phyloP scores from a whole-genome alignment of 306 rosid species.

The Casuarina glauca region DNA sequence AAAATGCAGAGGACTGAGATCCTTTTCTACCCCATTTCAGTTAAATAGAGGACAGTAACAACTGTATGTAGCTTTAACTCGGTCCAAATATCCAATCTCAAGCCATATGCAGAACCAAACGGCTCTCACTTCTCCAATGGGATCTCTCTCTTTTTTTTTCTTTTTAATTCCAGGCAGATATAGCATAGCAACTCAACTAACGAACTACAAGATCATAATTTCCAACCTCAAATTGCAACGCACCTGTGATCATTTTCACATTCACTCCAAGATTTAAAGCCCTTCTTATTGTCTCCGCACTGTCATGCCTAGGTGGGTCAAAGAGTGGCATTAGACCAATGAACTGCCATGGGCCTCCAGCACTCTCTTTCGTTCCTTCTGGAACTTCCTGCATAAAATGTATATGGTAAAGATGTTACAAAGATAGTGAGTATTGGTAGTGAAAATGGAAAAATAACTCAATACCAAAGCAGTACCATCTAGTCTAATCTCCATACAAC shows the following conservation, averaged over 20 bases:
- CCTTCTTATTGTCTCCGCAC: constrained; percentile 97
- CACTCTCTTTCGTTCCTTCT: constrained; percentile 84
- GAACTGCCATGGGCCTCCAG: constrained; percentile 98
- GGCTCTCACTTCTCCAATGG: neutral
- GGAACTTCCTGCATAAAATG: constrained; percentile 81
- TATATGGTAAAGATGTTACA: constrained; percentile 10
- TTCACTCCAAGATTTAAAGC: constrained; percentile 98
- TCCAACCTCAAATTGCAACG: constrained; percentile 15
- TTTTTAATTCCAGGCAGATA: constrained; percentile 11
- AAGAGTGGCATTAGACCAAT: constrained; percentile 92
- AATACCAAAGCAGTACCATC: neutral
- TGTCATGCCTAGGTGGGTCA: constrained; percentile 98
- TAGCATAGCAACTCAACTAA: constrained; percentile 14
- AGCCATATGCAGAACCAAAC: neutral
- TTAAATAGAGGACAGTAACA: neutral
- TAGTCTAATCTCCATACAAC: neutral
- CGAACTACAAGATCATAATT: constrained; percentile 18
- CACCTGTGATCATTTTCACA: constrained; percentile 98
- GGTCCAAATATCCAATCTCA: neutral
- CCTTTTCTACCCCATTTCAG: neutral
- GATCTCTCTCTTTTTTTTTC: neutral
- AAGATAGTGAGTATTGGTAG: constrained; percentile 9
- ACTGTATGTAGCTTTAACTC: neutral
- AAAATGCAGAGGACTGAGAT: neutral
- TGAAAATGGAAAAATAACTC: neutral